Evolutionary conservation across 2,329 filamentous ascomycete genomes (phyloP).

Genomic region (Exutisphaerella laricina): DNA sequence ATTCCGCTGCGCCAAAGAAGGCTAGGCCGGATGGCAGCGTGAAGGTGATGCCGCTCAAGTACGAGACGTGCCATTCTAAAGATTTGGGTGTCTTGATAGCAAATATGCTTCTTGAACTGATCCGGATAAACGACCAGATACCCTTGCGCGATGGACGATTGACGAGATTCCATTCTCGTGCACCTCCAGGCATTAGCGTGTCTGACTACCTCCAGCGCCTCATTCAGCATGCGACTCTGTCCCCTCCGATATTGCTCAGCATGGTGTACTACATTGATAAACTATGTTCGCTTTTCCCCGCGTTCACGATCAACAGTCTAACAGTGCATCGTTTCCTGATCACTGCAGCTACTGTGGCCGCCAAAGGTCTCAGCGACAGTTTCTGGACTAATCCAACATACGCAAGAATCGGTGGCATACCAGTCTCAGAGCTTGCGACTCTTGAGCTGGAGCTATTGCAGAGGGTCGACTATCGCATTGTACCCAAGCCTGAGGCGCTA

Average conservation of each 20-base stretch:
- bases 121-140: slow-evolving; percentile 83
- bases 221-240: slow-evolving; percentile 88
- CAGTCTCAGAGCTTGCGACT: slow-evolving; percentile 79
- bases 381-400: slow-evolving; percentile 99
- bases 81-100: slow-evolving; percentile 88
- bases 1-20: slow-evolving; percentile 41
- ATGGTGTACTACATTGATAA: slow-evolving; percentile 99
- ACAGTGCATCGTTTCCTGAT: slow-evolving; percentile 98
- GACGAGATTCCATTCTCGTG: slow-evolving; percentile 81
- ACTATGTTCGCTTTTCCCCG: slow-evolving; percentile 82
- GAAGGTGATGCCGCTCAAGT: slow-evolving; percentile 63
- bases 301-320: slow-evolving; percentile 92
- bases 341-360: slow-evolving; percentile 88
- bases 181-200: slow-evolving; percentile 87
- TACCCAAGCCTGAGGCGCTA: slow-evolving; percentile 87
- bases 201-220: slow-evolving; percentile 88
- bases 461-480: slow-evolving; percentile 91
- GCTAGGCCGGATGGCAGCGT: slow-evolving; percentile 41
- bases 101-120: slow-evolving; percentile 92
- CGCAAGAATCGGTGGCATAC: slow-evolving; percentile 86
- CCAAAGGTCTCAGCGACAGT: slow-evolving; percentile 90
- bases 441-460: slow-evolving; percentile 91
- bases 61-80: slow-evolving; percentile 75
- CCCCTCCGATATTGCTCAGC: slow-evolving; percentile 86
- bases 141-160: slow-evolving; percentile 79